Conservation (phyloP, 2,329 filamentous ascomycete species). For the Aureobasidium sp. region DNA sequence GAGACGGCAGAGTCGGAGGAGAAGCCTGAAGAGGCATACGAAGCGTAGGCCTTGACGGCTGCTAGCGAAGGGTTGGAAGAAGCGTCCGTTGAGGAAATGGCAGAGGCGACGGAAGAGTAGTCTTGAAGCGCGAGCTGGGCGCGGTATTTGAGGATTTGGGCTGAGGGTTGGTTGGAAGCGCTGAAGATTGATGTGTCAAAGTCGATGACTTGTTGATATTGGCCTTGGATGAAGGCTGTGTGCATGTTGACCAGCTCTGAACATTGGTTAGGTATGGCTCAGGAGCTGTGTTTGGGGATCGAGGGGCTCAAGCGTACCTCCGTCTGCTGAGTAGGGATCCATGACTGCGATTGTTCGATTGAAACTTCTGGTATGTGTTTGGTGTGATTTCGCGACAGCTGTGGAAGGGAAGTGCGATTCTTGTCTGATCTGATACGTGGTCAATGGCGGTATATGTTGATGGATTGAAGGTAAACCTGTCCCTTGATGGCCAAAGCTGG, state of each 20-base stretch:
- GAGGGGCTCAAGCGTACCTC: slow-evolving; percentile 38
- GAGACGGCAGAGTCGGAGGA: slow-evolving; percentile 38
- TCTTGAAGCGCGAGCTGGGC: slow-evolving; percentile 78
- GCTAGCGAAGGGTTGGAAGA: slow-evolving; percentile 59
- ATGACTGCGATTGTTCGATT: slow-evolving; percentile 30
- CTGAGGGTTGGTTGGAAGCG: slow-evolving; percentile 66
- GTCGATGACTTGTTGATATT: slow-evolving; percentile 79
- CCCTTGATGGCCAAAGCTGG: slow-evolving; percentile 12
- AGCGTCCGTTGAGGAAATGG: slow-evolving; percentile 56
- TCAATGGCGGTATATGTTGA: not conserved
- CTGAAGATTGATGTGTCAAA: slow-evolving; percentile 78
- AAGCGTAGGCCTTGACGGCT: slow-evolving; percentile 70
- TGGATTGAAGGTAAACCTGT: slow-evolving; percentile 1
- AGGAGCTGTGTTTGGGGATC: not conserved
- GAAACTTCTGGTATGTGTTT: not conserved
- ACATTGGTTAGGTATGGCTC: slow-evolving; percentile 13
- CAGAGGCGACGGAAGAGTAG: slow-evolving; percentile 62
- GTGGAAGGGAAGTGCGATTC: no score
- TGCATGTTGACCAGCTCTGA: slow-evolving; percentile 61
- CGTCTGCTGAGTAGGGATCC: slow-evolving; percentile 59
- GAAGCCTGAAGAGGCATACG: slow-evolving; percentile 39
- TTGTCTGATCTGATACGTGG: not conserved
- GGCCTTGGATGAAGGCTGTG: slow-evolving; percentile 64
- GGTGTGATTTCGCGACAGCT: not conserved
- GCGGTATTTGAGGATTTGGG: slow-evolving; percentile 71